Evolutionary conservation across 805 yeast species (phyloP), one percentile per base, ranked within the genome.

Genomic region (Yarrowia osloensis): DNA sequence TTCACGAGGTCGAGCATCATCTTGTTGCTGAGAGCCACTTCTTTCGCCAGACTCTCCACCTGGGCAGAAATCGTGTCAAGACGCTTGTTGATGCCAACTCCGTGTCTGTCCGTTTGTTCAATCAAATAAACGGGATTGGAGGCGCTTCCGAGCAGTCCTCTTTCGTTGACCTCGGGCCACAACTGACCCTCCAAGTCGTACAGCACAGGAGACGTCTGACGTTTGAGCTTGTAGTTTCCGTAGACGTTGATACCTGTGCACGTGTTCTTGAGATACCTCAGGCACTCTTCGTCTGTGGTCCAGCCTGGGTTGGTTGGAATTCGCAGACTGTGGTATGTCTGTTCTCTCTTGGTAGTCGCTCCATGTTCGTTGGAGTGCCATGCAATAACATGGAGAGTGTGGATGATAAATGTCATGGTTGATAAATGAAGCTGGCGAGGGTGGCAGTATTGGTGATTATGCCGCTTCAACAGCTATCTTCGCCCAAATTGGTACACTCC

Each of bases 331-430:
- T 50, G 35, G 55, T 50, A 50, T 7, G 55, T 50, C 28, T 50
- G 55, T 21, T 50, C 55, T 13, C 55, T 19, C n/a, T 50, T 50
- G 26, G 55, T 50, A 2, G 55, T 50, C 4, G 55, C 55, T 21
- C 55, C 55, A 29, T 29, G 39, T 8, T 50, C 55, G 19, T 50
- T 50, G 11, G 55, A 50, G 55, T 29, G 55, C 55, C 55, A 50
- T 9, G 55, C 13, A 31, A 50, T 50, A 8, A 50, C 55, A 50
- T 50, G 55, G 28, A 50, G 55, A 6, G 55, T 50, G n/a, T 31
- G 37, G 26, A 50, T 50, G 19, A 50, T 29, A 13, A 50, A 31
- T 19, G 29, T 21, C 17, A 39, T 19, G 11, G 44, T n/a, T n/a
- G 21, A 3, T 13, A 21, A 40, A 11, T n/a, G n/a, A n/a, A n/a